A percentile compares a stretch with the other conserved stretches of the same genome.
Evolutionary conservation across 805 yeast genomes (phyloP).

Genomic region (Saccharomycopsis sp.): DNA sequence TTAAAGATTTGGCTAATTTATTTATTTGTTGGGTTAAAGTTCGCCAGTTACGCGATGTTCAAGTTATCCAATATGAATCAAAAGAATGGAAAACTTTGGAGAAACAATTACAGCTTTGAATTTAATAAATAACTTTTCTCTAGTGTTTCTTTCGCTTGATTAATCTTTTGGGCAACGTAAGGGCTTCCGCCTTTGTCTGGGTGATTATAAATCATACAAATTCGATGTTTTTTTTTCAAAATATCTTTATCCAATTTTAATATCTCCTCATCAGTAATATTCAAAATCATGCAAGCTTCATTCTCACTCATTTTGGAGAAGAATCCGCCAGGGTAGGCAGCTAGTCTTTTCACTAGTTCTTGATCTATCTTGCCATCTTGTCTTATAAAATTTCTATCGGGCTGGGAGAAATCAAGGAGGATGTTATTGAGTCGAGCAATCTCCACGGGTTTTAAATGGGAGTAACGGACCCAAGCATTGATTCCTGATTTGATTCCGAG

Average conservation of each 20-base stretch:
- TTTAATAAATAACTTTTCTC: constrained; percentile 51
- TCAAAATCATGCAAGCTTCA: constrained; percentile 62
- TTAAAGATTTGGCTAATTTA: constrained; percentile 30
- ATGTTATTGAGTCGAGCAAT: constrained; percentile 38
- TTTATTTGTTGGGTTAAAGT: constrained; percentile 29
- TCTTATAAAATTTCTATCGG: constrained; percentile 16
- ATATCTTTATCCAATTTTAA: constrained; percentile 38
- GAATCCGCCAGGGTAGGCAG: constrained; percentile 54
- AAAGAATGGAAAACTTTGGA: constrained; percentile 8
- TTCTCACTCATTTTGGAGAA: constrained; percentile 56
- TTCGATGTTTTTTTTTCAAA: constrained; percentile 66
- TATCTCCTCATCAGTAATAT: constrained; percentile 51
- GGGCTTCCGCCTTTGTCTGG: constrained; percentile 89
- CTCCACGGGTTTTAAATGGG: constrained; percentile 29
- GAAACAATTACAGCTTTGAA: neutral
- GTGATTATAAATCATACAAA: constrained; percentile 73
- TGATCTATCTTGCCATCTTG: constrained; percentile 21
- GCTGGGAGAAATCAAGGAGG: constrained; percentile 19
- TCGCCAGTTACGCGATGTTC: constrained; percentile 26
- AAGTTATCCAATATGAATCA: constrained; percentile 7
- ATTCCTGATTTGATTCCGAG: constrained; percentile 30
- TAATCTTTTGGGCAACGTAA: constrained; percentile 74
- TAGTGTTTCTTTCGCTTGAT: constrained; percentile 76
- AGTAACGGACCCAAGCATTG: constrained; percentile 28
- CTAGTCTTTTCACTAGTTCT: constrained; percentile 28